Evolutionary conservation across 768 basidiomycete genomes (phyloP).

Genomic region (Termitomyces sp.): DNA sequence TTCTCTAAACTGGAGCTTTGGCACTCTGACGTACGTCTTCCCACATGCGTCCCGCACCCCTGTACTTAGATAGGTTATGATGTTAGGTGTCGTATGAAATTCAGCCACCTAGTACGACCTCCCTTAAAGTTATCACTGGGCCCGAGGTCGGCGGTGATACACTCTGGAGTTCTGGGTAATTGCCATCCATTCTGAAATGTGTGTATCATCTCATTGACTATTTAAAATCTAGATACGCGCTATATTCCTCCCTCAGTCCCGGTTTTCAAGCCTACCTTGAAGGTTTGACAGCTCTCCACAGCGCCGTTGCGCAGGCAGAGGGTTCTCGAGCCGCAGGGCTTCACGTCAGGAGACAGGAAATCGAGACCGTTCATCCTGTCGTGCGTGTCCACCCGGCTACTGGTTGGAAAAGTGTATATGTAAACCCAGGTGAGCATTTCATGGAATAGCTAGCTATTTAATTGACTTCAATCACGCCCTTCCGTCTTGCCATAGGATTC

Average conservation of each 20-base stretch:
- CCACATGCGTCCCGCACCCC: neutral
- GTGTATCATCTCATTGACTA: neutral
- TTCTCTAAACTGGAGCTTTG: conserved; percentile 75
- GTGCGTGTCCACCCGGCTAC: conserved; percentile 83
- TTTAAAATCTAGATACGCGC: conserved; percentile 48
- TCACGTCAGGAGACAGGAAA: conserved; percentile 60
- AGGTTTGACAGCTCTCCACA: conserved; percentile 67
- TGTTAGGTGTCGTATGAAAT: conserved; percentile 64
- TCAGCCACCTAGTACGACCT: conserved; percentile 77
- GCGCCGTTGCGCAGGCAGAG: conserved; percentile 72
- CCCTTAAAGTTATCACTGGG: conserved; percentile 65
- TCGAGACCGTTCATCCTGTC: conserved; percentile 73
- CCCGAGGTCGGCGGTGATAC: conserved; percentile 77
- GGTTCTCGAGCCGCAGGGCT: conserved; percentile 65
- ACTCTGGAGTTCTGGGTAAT: conserved; percentile 73
- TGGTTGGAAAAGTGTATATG: conserved; percentile 79
- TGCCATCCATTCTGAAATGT: neutral
- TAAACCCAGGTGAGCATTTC: conserved; percentile 54
- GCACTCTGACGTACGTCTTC: conserved; percentile 65
- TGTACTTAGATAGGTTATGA: neutral
- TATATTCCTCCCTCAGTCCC: conserved; percentile 79
- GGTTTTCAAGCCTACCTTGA: conserved; percentile 75
- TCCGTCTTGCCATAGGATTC: conserved; percentile 44
- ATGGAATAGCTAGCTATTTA: neutral
- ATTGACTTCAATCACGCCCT: neutral